Evolutionary conservation across 1,284 basidiomycete genomes (phyloP).

Genomic region (Heterobasidion annosum): DNA sequence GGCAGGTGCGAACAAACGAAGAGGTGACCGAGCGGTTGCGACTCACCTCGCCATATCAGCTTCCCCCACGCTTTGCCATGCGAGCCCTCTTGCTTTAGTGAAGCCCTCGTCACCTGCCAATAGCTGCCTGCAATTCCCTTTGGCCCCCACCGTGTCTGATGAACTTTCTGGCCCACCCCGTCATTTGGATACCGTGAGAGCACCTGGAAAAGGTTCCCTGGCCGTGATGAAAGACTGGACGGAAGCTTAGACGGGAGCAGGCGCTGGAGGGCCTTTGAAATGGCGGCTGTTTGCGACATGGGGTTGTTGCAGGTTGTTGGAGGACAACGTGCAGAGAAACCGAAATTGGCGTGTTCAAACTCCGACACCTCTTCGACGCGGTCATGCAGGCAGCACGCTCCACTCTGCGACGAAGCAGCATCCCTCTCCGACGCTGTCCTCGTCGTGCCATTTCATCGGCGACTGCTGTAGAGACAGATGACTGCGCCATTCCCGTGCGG

Average conservation of each 20-base stretch:
- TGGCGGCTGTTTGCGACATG: constrained; percentile 4
- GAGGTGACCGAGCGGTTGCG: not conserved
- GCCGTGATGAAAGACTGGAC: constrained; percentile 42
- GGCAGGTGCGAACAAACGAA: not conserved
- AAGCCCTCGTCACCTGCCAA: constrained; percentile 63
- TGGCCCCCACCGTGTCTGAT: constrained; percentile 63
- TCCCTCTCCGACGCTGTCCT: constrained; percentile 5
- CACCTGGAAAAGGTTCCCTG: constrained; percentile 61
- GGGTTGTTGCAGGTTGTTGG: constrained; percentile 11
- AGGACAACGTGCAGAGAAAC: constrained; percentile 6
- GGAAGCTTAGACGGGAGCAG: constrained; percentile 44
- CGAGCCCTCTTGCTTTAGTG: constrained; percentile 59
- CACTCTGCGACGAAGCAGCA: constrained; percentile 1
- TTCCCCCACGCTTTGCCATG: constrained; percentile 76
- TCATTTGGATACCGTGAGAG: constrained; percentile 60
- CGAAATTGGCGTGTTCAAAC: constrained; percentile 8
- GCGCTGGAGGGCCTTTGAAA: constrained; percentile 37
- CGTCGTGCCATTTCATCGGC: not conserved
- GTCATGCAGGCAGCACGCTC: constrained; percentile 4
- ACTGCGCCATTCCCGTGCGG: constrained; percentile 47
- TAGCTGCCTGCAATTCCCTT: constrained; percentile 62
- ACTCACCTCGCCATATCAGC: constrained; percentile 68
- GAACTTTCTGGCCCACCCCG: constrained; percentile 56
- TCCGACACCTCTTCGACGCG: constrained; percentile 1
- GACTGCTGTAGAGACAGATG: constrained; percentile 31